These are phyloP conservation scores for Cyclocybe aegerita DNA, from an alignment of 768 basidiomycete genomes.

Conservation along the genomic window DNA sequence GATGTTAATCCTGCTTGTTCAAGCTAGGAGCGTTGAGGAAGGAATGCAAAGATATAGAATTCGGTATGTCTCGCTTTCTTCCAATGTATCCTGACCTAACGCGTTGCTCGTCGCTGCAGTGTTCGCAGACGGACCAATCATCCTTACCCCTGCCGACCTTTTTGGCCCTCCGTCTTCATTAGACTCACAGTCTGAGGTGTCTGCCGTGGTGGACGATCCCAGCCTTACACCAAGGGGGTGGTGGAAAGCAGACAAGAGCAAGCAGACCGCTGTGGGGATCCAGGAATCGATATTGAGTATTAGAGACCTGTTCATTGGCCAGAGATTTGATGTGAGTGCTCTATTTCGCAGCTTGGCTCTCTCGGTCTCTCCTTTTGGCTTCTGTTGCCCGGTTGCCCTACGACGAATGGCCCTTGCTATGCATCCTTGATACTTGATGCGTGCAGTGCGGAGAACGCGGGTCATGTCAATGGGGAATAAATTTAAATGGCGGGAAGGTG, in stretches of 20 bases:
- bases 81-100: neutral
- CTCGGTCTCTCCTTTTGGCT: no score
- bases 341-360: slow-evolving; percentile 1
- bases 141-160: slow-evolving; percentile 67
- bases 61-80: slow-evolving; percentile 41
- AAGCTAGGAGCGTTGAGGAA: slow-evolving; percentile 77
- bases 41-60: slow-evolving; percentile 63
- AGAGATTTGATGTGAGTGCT: slow-evolving; percentile 64
- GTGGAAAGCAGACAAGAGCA: slow-evolving; percentile 61
- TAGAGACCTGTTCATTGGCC: slow-evolving; percentile 53
- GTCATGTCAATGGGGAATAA: no score
- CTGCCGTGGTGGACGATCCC: slow-evolving; percentile 40
- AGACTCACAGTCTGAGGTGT: slow-evolving; percentile 33
- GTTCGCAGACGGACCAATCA: slow-evolving; percentile 69
- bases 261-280: slow-evolving; percentile 53
- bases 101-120: slow-evolving; percentile 38
- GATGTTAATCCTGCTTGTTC: neutral
- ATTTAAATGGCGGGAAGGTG: neutral
- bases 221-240: slow-evolving; percentile 63
- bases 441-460: no score
- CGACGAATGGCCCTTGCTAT: no score
- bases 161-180: slow-evolving; percentile 22
- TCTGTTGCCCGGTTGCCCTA: no score
- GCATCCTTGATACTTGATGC: no score
- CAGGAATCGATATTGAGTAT: slow-evolving; percentile 55